Base-by-base conservation (phyloP, 306 rosid genomes). In the Vicia faba region DNA sequence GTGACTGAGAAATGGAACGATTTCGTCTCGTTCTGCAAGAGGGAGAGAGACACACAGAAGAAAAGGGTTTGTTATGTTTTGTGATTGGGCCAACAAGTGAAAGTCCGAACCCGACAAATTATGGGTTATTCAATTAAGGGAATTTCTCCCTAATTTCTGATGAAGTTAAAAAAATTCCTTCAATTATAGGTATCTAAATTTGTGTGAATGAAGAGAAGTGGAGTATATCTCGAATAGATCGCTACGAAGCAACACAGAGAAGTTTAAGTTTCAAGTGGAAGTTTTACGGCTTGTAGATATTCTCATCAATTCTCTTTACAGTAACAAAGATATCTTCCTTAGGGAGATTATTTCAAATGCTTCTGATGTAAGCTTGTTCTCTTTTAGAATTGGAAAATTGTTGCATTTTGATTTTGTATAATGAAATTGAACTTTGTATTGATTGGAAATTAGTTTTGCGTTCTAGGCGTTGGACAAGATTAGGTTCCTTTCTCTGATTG, bases 211-310 rank as follows among this genome's bases (percentile, higher is more conserved):
- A 25, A 92, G 99, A 75, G 99, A 95, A 74, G 66, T 96, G 75
- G 97, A 95, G 75, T 95, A 97, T 57, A 95, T 95, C 71, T 95
- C 99, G 2, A 88, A 78, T 87, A 83, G 80, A 85, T 88, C 97
- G 51, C 86, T 87, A n/a, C 97, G 99, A 10, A 87, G 68, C 71
- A 84, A 40, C 69, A 97, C 90, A 61, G 90, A 95, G 90, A 86
- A 88, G 79, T 95, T 85, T 73, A 91, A 90, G 88, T 95, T 95
- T 79, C 99, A 95, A 86, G 99, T 97, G 1, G 99, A 95, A 86
- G 99, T 95, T 57, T 90, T 97, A 11, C 84, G 99, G 79, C 96
- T 95, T 43, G 90, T 95, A 97, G 99, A 95, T 82, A 95, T 95
- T 66, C 79, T 95, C 69, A 95, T 95, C 78, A 89, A 95, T 76